Conservation (phyloP, 2,329 filamentous ascomycete genomes). For the Diaporthe batatas region DNA sequence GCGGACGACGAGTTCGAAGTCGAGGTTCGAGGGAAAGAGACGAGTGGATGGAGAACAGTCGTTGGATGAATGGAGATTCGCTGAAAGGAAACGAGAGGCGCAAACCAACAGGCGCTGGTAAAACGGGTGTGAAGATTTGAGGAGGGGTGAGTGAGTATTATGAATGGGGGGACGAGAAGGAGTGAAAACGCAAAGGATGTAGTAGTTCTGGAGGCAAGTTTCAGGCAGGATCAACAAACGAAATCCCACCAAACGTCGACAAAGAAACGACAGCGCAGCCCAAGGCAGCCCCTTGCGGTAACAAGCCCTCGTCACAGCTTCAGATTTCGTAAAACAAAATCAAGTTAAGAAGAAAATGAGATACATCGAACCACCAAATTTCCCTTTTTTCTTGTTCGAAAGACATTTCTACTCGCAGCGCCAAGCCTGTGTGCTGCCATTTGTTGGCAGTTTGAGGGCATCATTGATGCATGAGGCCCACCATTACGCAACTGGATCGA, state of each 20-base stretch:
- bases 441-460: background rate
- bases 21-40: background rate
- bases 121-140: no score
- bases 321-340: no score
- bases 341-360: background rate
- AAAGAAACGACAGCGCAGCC: background rate
- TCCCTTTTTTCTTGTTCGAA: no score
- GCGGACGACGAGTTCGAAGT: background rate
- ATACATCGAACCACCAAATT: accelerated
- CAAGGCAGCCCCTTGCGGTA: background rate
- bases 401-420: background rate
- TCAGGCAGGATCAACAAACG: background rate
- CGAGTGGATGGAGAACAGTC: no score
- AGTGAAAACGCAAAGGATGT: background rate
- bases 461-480: constrained; percentile 5
- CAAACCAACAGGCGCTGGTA: background rate
- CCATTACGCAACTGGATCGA: background rate
- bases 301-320: background rate
- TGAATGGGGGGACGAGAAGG: background rate
- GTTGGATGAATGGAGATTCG: background rate
- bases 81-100: background rate
- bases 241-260: no score
- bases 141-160: background rate
- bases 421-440: background rate
- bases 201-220: background rate